A percentile compares a stretch with the other conserved stretches of the same genome.
These are phyloP conservation scores for Septoria linicola DNA, from an alignment of 2,329 filamentous ascomycete species.

Conservation along the genomic window DNA sequence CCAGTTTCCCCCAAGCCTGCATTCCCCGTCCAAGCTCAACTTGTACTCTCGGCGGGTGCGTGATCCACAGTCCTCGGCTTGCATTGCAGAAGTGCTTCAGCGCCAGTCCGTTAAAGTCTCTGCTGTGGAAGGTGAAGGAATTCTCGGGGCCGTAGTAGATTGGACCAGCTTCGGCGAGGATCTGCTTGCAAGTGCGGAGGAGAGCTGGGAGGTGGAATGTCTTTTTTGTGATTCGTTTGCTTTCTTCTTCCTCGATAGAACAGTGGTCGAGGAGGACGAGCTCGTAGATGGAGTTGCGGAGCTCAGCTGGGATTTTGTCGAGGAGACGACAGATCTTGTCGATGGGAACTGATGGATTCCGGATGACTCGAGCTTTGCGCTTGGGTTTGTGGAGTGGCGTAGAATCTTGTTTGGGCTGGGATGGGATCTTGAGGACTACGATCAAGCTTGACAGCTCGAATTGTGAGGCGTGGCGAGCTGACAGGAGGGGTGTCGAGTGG, in stretches of 20 bases:
- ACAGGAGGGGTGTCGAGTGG: no score
- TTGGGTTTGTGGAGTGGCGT: no score
- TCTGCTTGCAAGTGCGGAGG: conserved; percentile 11
- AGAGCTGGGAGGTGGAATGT: conserved; percentile 1
- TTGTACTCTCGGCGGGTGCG: background rate
- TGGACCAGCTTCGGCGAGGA: conserved; percentile 14
- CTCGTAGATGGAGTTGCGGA: conserved; percentile 15
- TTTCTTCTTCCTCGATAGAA: no score
- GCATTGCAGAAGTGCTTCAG: background rate
- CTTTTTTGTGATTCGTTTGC: background rate
- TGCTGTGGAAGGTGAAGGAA: conserved; percentile 5
- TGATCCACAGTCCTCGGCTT: background rate
- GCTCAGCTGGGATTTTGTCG: conserved; percentile 13
- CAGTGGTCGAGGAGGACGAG: no score
- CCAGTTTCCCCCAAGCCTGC: background rate
- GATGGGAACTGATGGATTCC: no score
- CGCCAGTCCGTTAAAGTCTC: background rate
- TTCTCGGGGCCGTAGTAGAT: conserved; percentile 16
- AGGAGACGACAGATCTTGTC: conserved; percentile 8
- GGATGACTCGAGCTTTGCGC: no score
- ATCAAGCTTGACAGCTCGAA: no score
- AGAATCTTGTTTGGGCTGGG: no score
- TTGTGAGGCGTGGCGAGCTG: no score
- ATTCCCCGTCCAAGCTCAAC: background rate
- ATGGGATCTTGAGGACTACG: no score